Percentiles rank a stretch among this genome's conserved stretches.
Evolutionary conservation across 1,284 basidiomycete genomes (phyloP).

Genomic region (Cryptococcus sp.): DNA sequence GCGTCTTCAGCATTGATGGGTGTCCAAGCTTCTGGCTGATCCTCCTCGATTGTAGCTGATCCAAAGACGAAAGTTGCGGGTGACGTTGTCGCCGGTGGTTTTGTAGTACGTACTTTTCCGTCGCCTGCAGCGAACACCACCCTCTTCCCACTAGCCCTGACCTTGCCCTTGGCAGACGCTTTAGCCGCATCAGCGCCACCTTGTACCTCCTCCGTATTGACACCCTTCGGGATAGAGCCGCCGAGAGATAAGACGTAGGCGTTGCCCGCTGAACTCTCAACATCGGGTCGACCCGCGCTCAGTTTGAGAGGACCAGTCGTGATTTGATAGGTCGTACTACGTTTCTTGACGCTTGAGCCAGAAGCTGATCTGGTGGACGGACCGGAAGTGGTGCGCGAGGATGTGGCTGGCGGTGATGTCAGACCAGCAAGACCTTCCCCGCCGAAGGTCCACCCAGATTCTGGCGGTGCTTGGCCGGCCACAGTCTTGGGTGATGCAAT

Average conservation of each 20-base stretch:
- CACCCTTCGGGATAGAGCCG: conserved; percentile 13
- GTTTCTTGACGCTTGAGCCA: conserved; percentile 1
- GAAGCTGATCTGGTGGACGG: conserved; percentile 2
- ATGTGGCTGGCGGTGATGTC: conserved; percentile 6
- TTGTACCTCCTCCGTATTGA: conserved; percentile 16
- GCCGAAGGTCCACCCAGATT: conserved; percentile 9
- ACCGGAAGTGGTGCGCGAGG: conserved; percentile 2
- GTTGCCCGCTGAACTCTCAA: conserved; percentile 13
- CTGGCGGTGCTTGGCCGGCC: neutral
- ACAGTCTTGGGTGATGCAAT: conserved; percentile 8
- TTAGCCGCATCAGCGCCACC: conserved; percentile 1
- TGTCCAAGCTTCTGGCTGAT: neutral
- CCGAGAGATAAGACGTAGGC: conserved; percentile 21
- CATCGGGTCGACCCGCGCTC: conserved; percentile 19
- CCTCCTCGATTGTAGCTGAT: neutral
- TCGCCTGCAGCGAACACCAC: conserved; percentile 23
- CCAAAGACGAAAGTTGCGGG: neutral
- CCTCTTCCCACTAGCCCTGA: conserved; percentile 22
- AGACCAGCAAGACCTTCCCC: conserved; percentile 13
- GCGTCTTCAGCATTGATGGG: too few species aligned
- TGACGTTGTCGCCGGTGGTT: neutral
- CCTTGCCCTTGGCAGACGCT: conserved; percentile 11
- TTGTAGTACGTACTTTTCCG: neutral
- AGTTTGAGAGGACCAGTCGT: conserved; percentile 17
- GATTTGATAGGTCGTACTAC: neutral